Conservation (phyloP, 2,329 filamentous ascomycete genomes). For the Fusarium pininemorale region DNA sequence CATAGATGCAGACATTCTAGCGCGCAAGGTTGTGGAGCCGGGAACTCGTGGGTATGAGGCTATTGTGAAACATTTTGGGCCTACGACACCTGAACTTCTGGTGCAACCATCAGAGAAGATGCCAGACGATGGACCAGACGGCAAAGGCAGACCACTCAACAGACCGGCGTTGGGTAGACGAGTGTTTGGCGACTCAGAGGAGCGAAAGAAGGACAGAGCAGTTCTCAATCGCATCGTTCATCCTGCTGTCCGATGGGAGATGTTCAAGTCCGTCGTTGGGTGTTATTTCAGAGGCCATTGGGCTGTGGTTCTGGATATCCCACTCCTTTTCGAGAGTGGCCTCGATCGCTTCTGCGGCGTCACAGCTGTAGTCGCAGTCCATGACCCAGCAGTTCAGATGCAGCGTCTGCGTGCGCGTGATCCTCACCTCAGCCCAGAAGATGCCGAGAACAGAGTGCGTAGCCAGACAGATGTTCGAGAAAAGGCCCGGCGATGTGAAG, state of each 20-base stretch:
- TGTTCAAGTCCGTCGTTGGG: conserved; percentile 77
- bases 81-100: conserved; percentile 86
- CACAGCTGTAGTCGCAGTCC: conserved; percentile 87
- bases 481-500: conserved; percentile 81
- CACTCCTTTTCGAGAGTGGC: conserved; percentile 87
- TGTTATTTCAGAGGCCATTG: conserved; percentile 80
- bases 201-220: conserved; percentile 74
- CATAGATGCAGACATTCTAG: conserved; percentile 92
- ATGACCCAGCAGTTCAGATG: conserved; percentile 84
- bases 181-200: conserved; percentile 83
- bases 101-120: conserved; percentile 64
- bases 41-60: conserved; percentile 84
- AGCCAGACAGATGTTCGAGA: conserved; percentile 88
- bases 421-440: conserved; percentile 79
- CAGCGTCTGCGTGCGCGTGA: conserved; percentile 78
- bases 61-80: conserved; percentile 83
- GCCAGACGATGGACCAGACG: conserved; percentile 63
- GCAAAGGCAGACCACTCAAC: conserved; percentile 80
- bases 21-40: conserved; percentile 92
- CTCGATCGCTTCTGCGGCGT: conserved; percentile 87
- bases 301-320: conserved; percentile 93
- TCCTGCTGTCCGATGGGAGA: conserved; percentile 84
- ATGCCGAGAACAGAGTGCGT: conserved; percentile 84
- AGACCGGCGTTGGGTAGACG: conserved; percentile 83
- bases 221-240: conserved; percentile 92